phyloP scores from a whole-genome alignment of 768 basidiomycete genomes.

The Boletus speciosus region DNA sequence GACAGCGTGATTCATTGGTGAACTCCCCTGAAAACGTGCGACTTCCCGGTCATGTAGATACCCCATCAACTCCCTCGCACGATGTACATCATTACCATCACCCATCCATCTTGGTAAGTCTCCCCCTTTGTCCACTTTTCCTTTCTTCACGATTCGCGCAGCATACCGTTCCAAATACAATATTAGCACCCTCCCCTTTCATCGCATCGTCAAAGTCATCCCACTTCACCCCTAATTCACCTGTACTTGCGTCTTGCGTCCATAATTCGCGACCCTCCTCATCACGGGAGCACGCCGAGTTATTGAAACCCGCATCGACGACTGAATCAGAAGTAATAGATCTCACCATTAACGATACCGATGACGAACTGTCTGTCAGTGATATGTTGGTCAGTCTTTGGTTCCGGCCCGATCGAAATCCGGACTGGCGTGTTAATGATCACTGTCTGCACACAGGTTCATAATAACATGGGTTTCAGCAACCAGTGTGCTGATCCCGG shows the following conservation, averaged over 20 bases:
- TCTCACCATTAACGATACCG: conserved; percentile 23
- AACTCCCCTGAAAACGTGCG: conserved; percentile 2
- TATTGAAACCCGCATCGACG: background rate
- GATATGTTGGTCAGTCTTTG: conserved; percentile 19
- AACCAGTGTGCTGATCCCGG: background rate
- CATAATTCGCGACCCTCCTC: conserved; percentile 1
- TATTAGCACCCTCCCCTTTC: background rate
- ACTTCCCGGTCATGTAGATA: conserved; percentile 5
- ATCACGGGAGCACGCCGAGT: background rate
- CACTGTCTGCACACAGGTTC: conserved; percentile 1
- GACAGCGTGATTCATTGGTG: conserved; percentile 14
- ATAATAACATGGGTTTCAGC: background rate
- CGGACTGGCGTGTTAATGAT: conserved; percentile 4
- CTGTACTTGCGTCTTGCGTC: conserved; percentile 4
- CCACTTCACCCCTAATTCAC: conserved; percentile 1
- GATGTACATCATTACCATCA: conserved; percentile 2
- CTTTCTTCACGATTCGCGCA: conserved; percentile 6
- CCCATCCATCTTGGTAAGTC: conserved; percentile 14
- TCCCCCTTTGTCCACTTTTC: background rate
- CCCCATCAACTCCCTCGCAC: conserved; percentile 5
- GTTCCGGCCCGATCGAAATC: conserved; percentile 1
- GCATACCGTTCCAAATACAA: background rate
- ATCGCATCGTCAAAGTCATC: background rate
- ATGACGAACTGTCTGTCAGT: conserved; percentile 13
- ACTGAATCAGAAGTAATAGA: conserved; percentile 16